Evolutionary conservation across 1,139 yeast species (phyloP).

Genomic region (Scheffersomyces cryptocercus): DNA sequence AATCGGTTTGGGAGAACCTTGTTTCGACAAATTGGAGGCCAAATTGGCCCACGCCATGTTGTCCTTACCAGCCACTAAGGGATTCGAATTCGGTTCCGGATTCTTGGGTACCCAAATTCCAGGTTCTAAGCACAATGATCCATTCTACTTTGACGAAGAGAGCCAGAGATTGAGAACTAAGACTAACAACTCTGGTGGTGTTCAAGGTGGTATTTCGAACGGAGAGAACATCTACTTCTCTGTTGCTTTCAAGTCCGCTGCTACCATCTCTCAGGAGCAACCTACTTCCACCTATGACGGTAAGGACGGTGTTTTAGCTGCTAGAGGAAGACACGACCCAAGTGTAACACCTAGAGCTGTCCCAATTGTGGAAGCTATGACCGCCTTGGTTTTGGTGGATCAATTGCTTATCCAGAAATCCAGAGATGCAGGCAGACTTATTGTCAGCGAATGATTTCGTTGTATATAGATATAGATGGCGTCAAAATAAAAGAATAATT

Average conservation of each 20-base stretch:
- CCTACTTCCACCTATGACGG: conserved; percentile 87
- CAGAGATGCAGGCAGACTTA: conserved; percentile 52
- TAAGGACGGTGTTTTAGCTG: conserved; percentile 80
- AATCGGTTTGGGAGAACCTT: conserved; percentile 94
- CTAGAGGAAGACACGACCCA: conserved; percentile 98
- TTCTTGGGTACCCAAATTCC: conserved; percentile 86
- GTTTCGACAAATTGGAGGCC: conserved; percentile 95
- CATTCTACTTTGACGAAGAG: conserved; percentile 62
- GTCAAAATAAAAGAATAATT: too few species aligned
- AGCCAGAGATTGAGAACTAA: conserved; percentile 69
- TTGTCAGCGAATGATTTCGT: conserved; percentile 12
- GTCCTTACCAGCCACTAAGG: conserved; percentile 96
- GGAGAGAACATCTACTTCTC: conserved; percentile 94
- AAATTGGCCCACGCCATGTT: conserved; percentile 95
- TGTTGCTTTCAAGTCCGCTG: conserved; percentile 97
- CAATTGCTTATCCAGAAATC: conserved; percentile 82
- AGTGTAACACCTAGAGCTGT: conserved; percentile 98
- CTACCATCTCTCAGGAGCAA: conserved; percentile 94
- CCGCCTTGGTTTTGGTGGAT: conserved; percentile 90
- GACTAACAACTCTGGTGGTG: conserved; percentile 95
- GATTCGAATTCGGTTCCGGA: conserved; percentile 96
- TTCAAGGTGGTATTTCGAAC: conserved; percentile 96
- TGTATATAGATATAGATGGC: too few species aligned
- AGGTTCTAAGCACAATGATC: conserved; percentile 92
- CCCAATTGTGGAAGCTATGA: conserved; percentile 98